Percentiles rank a stretch among this genome's conserved stretches.
Evolutionary conservation across 306 rosid species (phyloP).

Genomic region (Lithocarpus polystachyus): DNA sequence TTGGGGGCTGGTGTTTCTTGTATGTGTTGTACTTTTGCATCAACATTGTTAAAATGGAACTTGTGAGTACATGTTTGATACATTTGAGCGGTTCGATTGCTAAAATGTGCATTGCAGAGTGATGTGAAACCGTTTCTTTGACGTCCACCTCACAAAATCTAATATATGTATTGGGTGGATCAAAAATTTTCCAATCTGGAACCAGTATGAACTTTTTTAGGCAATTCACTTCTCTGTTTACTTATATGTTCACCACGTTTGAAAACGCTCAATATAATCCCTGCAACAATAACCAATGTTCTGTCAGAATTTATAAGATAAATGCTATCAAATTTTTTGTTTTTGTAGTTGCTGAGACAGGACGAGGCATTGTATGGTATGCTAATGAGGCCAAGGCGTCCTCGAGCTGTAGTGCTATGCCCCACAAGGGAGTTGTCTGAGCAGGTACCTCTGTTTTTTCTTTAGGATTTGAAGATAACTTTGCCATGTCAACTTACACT

Average conservation of each 20-base stretch:
- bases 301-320: no score
- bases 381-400: slow-evolving; percentile 80
- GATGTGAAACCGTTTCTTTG: background rate
- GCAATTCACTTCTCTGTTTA: background rate
- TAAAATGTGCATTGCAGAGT: background rate
- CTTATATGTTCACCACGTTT: background rate
- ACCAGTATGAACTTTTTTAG: background rate
- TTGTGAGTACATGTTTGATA: background rate
- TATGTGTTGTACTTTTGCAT: background rate
- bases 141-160: background rate
- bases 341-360: slow-evolving; percentile 69
- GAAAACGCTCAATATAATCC: background rate
- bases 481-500: slow-evolving; percentile 5
- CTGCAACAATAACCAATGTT: no score
- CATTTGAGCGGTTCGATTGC: background rate
- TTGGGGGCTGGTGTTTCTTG: background rate
- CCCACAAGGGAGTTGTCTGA: slow-evolving; percentile 95
- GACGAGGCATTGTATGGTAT: slow-evolving; percentile 72
- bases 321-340: background rate
- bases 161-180: background rate
- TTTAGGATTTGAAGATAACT: slow-evolving; percentile 13
- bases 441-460: slow-evolving; percentile 56
- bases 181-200: background rate
- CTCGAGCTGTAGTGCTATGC: slow-evolving; percentile 83
- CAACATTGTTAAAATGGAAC: background rate